Evolutionary conservation across 305 asterid species (phyloP).

Genomic region (Solanum hybrid): DNA sequence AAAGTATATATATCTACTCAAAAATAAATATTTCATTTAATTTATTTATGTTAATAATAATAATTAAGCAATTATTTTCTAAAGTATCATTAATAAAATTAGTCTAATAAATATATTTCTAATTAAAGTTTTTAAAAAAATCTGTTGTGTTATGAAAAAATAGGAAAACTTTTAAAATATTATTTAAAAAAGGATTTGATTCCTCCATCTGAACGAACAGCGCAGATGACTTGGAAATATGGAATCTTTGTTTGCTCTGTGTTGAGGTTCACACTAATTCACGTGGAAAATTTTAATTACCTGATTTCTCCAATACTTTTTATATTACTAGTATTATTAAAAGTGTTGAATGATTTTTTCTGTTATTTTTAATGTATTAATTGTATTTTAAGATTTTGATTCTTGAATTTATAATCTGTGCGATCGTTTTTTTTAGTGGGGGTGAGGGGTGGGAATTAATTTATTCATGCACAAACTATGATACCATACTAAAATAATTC

Average conservation of each 20-base stretch:
- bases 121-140: no score
- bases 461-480: neutral
- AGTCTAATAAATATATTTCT: no score
- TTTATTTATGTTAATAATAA: no score
- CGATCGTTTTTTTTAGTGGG: neutral
- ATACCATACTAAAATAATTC: neutral
- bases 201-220: neutral
- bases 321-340: neutral
- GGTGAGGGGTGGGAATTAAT: neutral
- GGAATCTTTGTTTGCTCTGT: neutral
- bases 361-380: neutral
- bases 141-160: neutral
- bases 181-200: neutral
- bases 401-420: neutral
- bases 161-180: neutral
- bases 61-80: neutral
- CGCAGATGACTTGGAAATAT: neutral
- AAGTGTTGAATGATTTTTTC: neutral
- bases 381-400: neutral
- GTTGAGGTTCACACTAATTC: neutral
- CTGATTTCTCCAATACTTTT: neutral
- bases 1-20: neutral
- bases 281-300: neutral
- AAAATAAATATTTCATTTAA: neutral
- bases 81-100: neutral